These are phyloP conservation scores for Protomyces macrosporus DNA, from an alignment of 1,139 yeast species.

Conservation along the genomic window DNA sequence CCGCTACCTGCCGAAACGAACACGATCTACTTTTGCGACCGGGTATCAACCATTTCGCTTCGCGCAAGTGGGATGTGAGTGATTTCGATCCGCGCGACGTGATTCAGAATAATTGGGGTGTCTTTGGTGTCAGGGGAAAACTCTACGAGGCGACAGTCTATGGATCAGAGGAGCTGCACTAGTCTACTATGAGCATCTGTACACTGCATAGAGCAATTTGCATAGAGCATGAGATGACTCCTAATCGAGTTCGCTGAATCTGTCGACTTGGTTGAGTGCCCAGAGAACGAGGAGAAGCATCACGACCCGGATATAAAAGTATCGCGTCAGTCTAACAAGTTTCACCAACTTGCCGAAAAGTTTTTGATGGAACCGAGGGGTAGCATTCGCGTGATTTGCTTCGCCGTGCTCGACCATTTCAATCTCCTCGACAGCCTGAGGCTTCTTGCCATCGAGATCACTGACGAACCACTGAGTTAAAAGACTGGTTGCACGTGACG, in stretches of 20 bases:
- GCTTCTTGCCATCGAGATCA: background rate
- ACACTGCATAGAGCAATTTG: too few species aligned
- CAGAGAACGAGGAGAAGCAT: too few species aligned
- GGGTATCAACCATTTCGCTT: constrained; percentile 20
- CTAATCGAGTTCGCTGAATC: too few species aligned
- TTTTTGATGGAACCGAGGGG: too few species aligned
- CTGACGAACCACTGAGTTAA: background rate
- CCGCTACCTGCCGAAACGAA: constrained; percentile 16
- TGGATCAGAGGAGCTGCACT: constrained; percentile 3
- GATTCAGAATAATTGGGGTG: constrained; percentile 25
- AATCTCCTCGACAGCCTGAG: too few species aligned
- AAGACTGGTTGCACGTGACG: background rate
- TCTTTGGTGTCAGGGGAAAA: constrained; percentile 24
- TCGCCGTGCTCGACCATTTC: too few species aligned
- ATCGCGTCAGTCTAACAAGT: too few species aligned
- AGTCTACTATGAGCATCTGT: background rate
- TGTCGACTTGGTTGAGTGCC: too few species aligned
- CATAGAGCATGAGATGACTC: too few species aligned
- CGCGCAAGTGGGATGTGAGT: constrained; percentile 24
- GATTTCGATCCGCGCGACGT: constrained; percentile 20
- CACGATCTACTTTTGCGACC: constrained; percentile 19
- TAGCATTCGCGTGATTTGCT: too few species aligned
- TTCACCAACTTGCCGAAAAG: too few species aligned
- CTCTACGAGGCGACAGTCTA: constrained; percentile 19
- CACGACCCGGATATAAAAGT: too few species aligned